These are phyloP conservation scores for Blumeriella jaapii DNA, from an alignment of 2,329 filamentous ascomycete species.

Conservation along the genomic window DNA sequence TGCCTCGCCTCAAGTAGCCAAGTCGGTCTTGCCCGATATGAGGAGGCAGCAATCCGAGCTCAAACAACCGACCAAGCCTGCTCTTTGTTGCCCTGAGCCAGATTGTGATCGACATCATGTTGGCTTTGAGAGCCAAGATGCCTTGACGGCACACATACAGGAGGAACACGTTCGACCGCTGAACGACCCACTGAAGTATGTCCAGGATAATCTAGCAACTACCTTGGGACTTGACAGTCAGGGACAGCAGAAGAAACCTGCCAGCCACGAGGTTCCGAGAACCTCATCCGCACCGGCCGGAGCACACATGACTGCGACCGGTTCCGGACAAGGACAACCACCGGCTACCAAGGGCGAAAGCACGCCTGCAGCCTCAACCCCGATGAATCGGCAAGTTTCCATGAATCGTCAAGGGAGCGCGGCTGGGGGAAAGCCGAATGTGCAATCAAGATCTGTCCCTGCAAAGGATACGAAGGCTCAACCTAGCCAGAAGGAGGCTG, in stretches of 20 bases:
- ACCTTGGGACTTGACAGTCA: constrained; percentile 41
- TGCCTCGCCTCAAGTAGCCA: constrained; percentile 23
- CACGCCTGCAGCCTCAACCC: constrained; percentile 30
- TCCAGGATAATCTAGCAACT: constrained; percentile 37
- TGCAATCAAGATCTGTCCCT: constrained; percentile 14
- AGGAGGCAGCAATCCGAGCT: constrained; percentile 19
- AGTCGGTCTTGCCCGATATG: constrained; percentile 22
- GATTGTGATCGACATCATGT: constrained; percentile 40
- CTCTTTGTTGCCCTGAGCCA: constrained; percentile 36
- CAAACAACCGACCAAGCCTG: constrained; percentile 18
- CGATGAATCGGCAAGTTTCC: constrained; percentile 37
- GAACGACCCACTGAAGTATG: constrained; percentile 43
- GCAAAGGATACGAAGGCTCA: constrained; percentile 16
- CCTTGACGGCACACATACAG: constrained; percentile 40
- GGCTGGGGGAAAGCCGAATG: constrained; percentile 30
- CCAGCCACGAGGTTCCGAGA: constrained; percentile 2
- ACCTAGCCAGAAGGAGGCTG: constrained; percentile 21
- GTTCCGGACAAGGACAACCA: constrained; percentile 31
- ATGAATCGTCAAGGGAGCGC: constrained; percentile 40
- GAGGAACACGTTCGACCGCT: constrained; percentile 48
- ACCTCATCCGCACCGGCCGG: constrained; percentile 27
- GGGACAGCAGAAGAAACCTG: constrained; percentile 27
- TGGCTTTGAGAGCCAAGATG: constrained; percentile 44
- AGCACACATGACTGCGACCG: constrained; percentile 21
- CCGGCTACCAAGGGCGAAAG: constrained; percentile 29